These are phyloP conservation scores for Cercospora sesami DNA, from an alignment of 2,329 filamentous ascomycete genomes.

Conservation along the genomic window DNA sequence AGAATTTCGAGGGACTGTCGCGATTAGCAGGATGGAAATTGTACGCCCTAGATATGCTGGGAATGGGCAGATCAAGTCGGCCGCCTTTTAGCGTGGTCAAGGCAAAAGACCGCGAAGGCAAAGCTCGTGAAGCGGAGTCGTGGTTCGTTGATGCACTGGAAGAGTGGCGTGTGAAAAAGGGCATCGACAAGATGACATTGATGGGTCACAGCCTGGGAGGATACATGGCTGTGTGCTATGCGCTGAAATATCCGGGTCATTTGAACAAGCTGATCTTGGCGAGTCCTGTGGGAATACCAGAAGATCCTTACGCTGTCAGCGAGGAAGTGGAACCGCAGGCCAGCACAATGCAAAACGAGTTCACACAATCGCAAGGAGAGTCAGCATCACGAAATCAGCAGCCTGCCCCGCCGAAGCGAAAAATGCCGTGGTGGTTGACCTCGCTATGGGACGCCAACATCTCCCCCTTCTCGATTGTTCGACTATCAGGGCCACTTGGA, in stretches of 20 bases:
- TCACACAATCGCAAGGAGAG: conserved; percentile 59
- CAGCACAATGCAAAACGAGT: conserved; percentile 73
- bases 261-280: conserved; percentile 95
- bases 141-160: conserved; percentile 97
- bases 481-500: conserved; percentile 83
- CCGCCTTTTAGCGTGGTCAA: conserved; percentile 76
- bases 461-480: conserved; percentile 88
- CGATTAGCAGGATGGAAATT: conserved; percentile 79
- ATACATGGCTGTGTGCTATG: conserved; percentile 92
- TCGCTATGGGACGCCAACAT: conserved; percentile 98
- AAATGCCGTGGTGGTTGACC: conserved; percentile 79
- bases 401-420: conserved; percentile 56
- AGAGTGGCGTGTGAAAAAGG: conserved; percentile 86
- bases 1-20: conserved; percentile 89
- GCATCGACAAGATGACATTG: conserved; percentile 90
- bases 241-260: conserved; percentile 90
- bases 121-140: conserved; percentile 84
- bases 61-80: conserved; percentile 86
- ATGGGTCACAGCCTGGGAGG: conserved; percentile 91
- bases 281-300: conserved; percentile 90
- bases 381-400: conserved; percentile 35
- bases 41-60: conserved; percentile 90
- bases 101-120: conserved; percentile 75
- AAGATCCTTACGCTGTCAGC: conserved; percentile 85
- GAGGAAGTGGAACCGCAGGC: conserved; percentile 73